These are phyloP conservation scores for Ascochyta koolunga DNA, from an alignment of 2,329 filamentous ascomycete genomes.

Conservation along the genomic window DNA sequence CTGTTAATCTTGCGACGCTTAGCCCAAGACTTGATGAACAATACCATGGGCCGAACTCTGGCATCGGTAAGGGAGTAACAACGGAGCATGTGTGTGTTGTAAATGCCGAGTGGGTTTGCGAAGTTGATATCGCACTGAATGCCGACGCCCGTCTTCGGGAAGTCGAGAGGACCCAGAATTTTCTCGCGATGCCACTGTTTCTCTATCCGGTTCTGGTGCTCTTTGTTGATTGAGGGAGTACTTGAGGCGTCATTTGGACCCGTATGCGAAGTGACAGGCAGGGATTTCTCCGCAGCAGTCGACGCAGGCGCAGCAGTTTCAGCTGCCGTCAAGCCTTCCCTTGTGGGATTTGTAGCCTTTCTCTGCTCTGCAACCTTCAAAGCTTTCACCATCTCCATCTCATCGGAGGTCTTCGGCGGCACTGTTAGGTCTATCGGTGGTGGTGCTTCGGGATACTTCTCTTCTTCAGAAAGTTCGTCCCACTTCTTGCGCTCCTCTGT, in stretches of 20 bases:
- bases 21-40: constrained; percentile 92
- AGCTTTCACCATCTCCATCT: constrained; percentile 17
- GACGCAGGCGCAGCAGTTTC: constrained; percentile 6
- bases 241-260: constrained; percentile 1
- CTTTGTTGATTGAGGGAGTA: constrained; percentile 14
- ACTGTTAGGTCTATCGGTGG: constrained; percentile 21
- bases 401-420: constrained; percentile 15
- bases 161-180: constrained; percentile 66
- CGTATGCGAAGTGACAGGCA: constrained; percentile 25
- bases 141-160: constrained; percentile 76
- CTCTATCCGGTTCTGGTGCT: constrained; percentile 31
- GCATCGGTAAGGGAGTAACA: constrained; percentile 82
- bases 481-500: constrained; percentile 71
- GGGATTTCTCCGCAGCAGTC: constrained; percentile 29
- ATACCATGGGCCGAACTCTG: constrained; percentile 76
- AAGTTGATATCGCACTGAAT: constrained; percentile 95
- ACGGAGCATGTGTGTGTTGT: constrained; percentile 81
- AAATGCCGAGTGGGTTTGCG: constrained; percentile 78
- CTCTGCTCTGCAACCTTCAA: not conserved
- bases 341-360: not conserved
- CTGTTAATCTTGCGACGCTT: constrained; percentile 85
- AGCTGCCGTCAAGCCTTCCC: not conserved
- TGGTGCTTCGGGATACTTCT: constrained; percentile 47
- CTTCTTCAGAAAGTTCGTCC: constrained; percentile 63
- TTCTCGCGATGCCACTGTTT: constrained; percentile 55